Evolutionary conservation across 164 flowering plant species (phyloP).

Genomic region (Berberis thunbergii): DNA sequence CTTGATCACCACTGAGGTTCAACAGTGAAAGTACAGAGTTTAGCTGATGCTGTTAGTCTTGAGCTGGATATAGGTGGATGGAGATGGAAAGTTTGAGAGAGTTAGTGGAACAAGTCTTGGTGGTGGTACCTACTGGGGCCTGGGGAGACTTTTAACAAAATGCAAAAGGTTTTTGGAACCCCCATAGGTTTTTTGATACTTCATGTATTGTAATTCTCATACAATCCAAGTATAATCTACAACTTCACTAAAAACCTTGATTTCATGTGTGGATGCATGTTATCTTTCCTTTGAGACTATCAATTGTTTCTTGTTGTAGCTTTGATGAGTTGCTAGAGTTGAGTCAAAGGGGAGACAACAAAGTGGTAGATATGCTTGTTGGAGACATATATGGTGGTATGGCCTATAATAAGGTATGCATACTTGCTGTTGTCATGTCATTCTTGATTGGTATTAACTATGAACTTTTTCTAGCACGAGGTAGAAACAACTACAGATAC

Average conservation of each 20-base stretch:
- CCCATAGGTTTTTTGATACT: neutral
- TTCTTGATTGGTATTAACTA: neutral
- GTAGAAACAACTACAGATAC: too few relatives aligned
- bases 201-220: neutral
- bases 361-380: slow-evolving; percentile 88
- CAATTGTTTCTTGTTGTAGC: slow-evolving; percentile 2
- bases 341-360: slow-evolving; percentile 45
- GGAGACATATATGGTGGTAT: slow-evolving; percentile 97
- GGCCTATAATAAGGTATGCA: slow-evolving; percentile 77
- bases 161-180: slow-evolving; percentile 40
- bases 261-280: neutral
- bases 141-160: neutral
- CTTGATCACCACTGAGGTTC: too few relatives aligned
- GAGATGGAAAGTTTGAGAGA: neutral
- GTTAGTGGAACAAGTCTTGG: slow-evolving; percentile 4
- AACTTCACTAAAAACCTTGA: neutral
- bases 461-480: too few relatives aligned
- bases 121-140: slow-evolving; percentile 4
- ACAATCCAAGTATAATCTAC: neutral
- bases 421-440: neutral
- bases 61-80: slow-evolving; percentile 9
- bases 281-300: too few relatives aligned
- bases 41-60: neutral
- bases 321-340: slow-evolving; percentile 14
- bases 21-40: too few relatives aligned